phyloP scores from a whole-genome alignment of 2,329 filamentous ascomycete species.

The Xylaria sp. region DNA sequence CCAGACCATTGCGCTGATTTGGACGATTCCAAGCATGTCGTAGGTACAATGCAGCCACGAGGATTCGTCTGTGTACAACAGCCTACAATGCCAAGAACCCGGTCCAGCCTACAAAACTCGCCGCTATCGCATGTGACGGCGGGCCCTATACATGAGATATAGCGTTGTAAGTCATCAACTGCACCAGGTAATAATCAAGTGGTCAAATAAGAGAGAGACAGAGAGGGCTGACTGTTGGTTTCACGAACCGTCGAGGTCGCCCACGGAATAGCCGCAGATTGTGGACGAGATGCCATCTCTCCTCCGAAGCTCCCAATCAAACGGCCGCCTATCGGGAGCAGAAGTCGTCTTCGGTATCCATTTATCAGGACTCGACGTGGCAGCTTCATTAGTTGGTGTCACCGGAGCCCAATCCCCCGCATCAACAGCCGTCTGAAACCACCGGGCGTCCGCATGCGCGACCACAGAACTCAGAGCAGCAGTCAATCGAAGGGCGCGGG shows the following conservation, averaged over 20 bases:
- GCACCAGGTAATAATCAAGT: slow-evolving; percentile 16
- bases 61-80: slow-evolving; percentile 43
- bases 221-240: neutral
- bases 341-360: slow-evolving; percentile 47
- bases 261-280: slow-evolving; percentile 44
- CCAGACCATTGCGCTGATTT: slow-evolving; percentile 30
- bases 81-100: slow-evolving; percentile 38
- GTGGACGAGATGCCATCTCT: slow-evolving; percentile 36
- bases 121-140: slow-evolving; percentile 40
- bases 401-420: slow-evolving; percentile 46
- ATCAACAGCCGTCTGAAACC: slow-evolving; percentile 37
- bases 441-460: slow-evolving; percentile 41
- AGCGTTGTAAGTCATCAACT: slow-evolving; percentile 32
- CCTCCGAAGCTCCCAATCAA: slow-evolving; percentile 42
- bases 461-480: slow-evolving; percentile 45
- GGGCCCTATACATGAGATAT: slow-evolving; percentile 36
- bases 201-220: no score
- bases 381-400: slow-evolving; percentile 37
- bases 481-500: slow-evolving; percentile 45
- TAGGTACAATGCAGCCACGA: slow-evolving; percentile 43
- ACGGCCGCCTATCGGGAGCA: slow-evolving; percentile 40
- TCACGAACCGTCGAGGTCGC: slow-evolving; percentile 42
- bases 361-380: slow-evolving; percentile 39
- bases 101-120: slow-evolving; percentile 40
- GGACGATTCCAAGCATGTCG: slow-evolving; percentile 44